phyloP scores from a whole-genome alignment of 2,329 filamentous ascomycete species.

The Penicillium sp. region DNA sequence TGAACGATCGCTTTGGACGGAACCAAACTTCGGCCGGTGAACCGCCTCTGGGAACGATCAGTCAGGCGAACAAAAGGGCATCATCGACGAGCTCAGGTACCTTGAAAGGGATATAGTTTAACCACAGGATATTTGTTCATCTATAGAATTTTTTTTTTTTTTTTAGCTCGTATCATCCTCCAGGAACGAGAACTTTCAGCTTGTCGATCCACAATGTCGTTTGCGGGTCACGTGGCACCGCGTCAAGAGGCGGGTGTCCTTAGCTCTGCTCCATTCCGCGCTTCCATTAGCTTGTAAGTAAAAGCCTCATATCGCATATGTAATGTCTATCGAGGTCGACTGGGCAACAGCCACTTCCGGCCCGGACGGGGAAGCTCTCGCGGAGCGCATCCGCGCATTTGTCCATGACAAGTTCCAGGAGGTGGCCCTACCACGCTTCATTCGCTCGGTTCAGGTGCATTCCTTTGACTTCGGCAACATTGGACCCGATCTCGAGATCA shows the following conservation, averaged over 20 bases:
- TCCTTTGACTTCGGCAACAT: conserved; percentile 88
- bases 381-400: conserved; percentile 85
- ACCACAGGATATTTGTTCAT: neutral
- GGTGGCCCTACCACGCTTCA: conserved; percentile 88
- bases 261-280: neutral
- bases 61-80: neutral
- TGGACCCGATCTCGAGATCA: conserved; percentile 83
- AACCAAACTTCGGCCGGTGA: no score
- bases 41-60: neutral
- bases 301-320: conserved; percentile 26
- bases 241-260: conserved; percentile 3
- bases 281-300: neutral
- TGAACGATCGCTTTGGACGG: neutral
- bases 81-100: neutral
- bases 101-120: neutral
- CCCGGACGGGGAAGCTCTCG: conserved; percentile 80
- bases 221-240: conserved; percentile 10
- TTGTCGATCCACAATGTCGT: conserved; percentile 4
- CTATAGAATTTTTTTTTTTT: neutral
- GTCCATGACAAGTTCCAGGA: conserved; percentile 95
- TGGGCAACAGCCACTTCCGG: conserved; percentile 92
- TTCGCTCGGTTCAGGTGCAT: conserved; percentile 92
- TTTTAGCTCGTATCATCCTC: neutral
- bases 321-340: conserved; percentile 97
- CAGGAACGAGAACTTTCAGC: neutral